Evolutionary conservation across 164 flowering plant species (phyloP), one percentile per base, ranked within the genome.

Genomic region (Stephania yunnanensis): DNA sequence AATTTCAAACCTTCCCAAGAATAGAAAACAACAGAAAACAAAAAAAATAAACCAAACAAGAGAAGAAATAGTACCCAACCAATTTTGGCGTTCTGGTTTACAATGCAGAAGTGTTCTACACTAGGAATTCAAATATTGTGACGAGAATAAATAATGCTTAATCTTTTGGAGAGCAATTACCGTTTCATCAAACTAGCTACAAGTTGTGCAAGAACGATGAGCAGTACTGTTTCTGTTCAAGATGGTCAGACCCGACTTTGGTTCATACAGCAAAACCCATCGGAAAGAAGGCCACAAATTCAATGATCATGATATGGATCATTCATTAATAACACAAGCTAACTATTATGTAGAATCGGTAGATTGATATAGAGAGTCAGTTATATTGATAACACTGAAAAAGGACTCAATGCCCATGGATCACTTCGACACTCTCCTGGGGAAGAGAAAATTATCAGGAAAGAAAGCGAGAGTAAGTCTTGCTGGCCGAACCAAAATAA

Each of bases 221-320:
- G 66, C n/a, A 17, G 8, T 50, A n/a, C 25, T 19, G 66, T n/a
- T 61, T n/a, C 20, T 61, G 66, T 61, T 61, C 66, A n/a, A 19
- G 66, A 61, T 61, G n/a, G 25, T 17, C 66, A 61, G 22, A 25
- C 25, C 25, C 66, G 19, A 61, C 25, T 61, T 61, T 61, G n/a
- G n/a, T 61, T 61, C n/a, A n/a, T 61, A 25, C 7, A 19, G 22
- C 20, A 2, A 1, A n/a, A 20, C 25, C 66, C 66, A 20, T 19
- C 19, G 20, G 19, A 6, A 25, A 61, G 20, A 61, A 61, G 1
- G 20, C 6, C 20, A n/a, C 1, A 61, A 61, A 61, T 61, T 17
- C 66, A 58, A 58, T 58, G 20, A 58, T 58, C 64, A 58, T 58
- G 64, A n/a, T 61, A 10, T 61, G 66, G 25, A 61, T 61, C 66